Evolutionary conservation across 163 green algal genomes (phyloP).

Genomic region (Prototheca cutis): DNA sequence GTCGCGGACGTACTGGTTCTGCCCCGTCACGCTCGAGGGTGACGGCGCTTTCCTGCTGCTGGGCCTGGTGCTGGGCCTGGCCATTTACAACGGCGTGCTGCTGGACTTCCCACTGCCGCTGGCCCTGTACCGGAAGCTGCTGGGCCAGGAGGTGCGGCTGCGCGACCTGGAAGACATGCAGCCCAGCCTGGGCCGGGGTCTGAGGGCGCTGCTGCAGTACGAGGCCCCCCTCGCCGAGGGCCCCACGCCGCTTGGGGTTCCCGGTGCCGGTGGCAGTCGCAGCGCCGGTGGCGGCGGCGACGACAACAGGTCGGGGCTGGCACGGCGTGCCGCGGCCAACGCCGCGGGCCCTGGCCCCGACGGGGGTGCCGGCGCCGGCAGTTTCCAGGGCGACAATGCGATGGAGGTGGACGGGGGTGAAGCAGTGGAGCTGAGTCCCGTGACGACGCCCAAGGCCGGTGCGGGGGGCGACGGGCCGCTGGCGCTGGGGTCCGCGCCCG

Average conservation of each 20-base stretch:
- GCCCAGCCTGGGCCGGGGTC: constrained; percentile 52
- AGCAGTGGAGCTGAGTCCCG: background rate
- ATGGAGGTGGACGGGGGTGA: background rate
- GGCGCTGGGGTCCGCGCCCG: too few species aligned
- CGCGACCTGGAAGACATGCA: constrained; percentile 82
- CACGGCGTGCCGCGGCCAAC: too few species aligned
- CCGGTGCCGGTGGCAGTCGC: too few species aligned
- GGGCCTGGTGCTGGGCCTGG: constrained; percentile 79
- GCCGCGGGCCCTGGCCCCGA: too few species aligned
- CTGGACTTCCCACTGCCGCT: constrained; percentile 82
- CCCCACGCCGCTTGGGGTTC: background rate
- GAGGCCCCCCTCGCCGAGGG: constrained; percentile 2
- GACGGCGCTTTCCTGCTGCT: constrained; percentile 78
- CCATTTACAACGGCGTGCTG: constrained; percentile 92
- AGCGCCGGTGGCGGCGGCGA: too few species aligned
- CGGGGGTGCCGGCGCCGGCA: too few species aligned
- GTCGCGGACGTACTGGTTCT: constrained; percentile 67
- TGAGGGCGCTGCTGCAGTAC: constrained; percentile 40
- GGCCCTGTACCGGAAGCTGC: constrained; percentile 83
- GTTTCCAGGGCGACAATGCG: background rate
- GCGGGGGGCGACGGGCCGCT: too few species aligned
- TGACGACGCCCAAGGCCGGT: background rate
- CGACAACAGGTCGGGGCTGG: too few species aligned
- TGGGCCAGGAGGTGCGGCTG: constrained; percentile 55
- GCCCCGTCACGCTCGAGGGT: constrained; percentile 49